phyloP scores from a whole-genome alignment of 129 eudicot species.

The Smallanthus sonchifolius region DNA sequence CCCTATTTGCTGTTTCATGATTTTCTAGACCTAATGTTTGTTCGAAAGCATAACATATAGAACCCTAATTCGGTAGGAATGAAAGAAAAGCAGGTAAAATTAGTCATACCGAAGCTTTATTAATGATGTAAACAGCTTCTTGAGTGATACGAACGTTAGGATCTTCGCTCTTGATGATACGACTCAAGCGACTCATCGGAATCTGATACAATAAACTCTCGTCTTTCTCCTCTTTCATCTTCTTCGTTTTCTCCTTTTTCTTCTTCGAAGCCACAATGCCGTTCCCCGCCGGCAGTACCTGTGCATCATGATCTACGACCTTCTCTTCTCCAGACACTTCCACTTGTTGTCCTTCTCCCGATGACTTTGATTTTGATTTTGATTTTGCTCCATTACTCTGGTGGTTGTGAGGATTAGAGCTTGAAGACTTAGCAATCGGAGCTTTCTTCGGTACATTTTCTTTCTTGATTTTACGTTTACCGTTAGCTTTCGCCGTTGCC shows the following conservation, averaged over 20 bases:
- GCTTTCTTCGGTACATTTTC: neutral
- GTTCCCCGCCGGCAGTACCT: neutral
- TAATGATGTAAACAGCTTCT: slow-evolving; percentile 68
- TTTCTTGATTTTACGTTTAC: slow-evolving; percentile 18
- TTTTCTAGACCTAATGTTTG: neutral
- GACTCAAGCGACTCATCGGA: slow-evolving; percentile 61
- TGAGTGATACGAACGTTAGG: slow-evolving; percentile 45
- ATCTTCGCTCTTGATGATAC: slow-evolving; percentile 59
- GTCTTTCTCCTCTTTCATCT: slow-evolving; percentile 31
- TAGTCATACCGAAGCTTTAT: slow-evolving; percentile 69
- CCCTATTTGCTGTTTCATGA: neutral
- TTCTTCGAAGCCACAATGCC: slow-evolving; percentile 14
- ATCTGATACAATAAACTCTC: slow-evolving; percentile 28
- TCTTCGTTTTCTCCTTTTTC: slow-evolving; percentile 10
- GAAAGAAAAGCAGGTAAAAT: neutral
- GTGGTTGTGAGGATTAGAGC: slow-evolving; percentile 14
- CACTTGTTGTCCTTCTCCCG: neutral
- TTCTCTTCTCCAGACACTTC: slow-evolving; percentile 10
- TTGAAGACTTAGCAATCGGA: neutral
- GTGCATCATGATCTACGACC: neutral
- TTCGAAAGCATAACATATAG: neutral
- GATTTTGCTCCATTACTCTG: slow-evolving; percentile 14
- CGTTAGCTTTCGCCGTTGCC: slow-evolving; percentile 25
- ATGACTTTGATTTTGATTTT: neutral
- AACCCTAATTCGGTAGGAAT: slow-evolving; percentile 13